Evolutionary conservation across 306 rosid genomes (phyloP), one percentile per base, ranked within the genome.

Genomic region (Calophaca sinica): DNA sequence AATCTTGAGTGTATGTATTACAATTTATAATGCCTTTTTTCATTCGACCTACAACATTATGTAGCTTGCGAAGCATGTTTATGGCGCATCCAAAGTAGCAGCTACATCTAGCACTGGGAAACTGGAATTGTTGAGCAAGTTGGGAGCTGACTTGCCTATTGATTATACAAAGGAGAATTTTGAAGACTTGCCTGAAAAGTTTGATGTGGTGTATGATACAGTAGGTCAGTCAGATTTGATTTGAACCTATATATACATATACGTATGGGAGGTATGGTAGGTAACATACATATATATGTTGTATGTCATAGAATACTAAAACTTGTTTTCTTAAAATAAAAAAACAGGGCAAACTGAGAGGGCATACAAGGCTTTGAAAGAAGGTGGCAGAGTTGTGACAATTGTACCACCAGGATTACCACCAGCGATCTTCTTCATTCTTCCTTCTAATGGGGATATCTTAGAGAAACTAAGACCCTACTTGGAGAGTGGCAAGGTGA

Each of bases 401-500:
- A 65, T 65, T 65, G 70, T 42, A 10, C 70, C 54, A 44, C 70
- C 70, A 26, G 70, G 70, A 65, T 10, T 42, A 42, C 53, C 70
- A 28, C 70, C 38, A 44, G 2, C 70, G 11, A 26, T 65, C 28
- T 28, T 42, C 6, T 65, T 65, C 70, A 3, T 65, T 10, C 54
- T 65, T 0, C 0, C 70, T 65, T 65, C 70, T 0, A 45, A 9
- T 44, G 70, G 53, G 1, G 70, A 35, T 44, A 44, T 65, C 35
- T 65, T 65, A 45, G 70, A 65, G 70, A 65, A 65, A 65, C 70
- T 65, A 26, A 65, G 29, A 2, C 39, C 70, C 13, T 65, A 65
- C 20, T 44, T 65, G 70, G 70, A 65, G 70, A 65, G 54, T 44
- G 70, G 70, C 26, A 65, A 65, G 38, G 70, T 65, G 70, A 65